Conservation (phyloP, 805 yeast genomes). For the Nakazawaea molendinolei region DNA sequence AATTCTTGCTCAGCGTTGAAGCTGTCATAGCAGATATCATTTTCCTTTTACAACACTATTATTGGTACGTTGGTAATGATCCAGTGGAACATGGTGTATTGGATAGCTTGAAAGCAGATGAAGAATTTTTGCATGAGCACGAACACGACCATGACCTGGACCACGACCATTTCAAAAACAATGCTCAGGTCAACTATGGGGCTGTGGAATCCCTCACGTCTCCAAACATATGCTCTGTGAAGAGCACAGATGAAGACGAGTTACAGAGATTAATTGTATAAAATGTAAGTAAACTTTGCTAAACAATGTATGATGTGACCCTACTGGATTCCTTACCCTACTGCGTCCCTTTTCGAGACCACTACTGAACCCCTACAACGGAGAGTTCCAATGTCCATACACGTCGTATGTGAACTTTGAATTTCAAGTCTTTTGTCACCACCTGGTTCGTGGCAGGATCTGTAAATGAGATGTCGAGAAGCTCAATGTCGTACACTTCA, state of each 20-base stretch:
- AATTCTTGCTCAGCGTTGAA: slow-evolving; percentile 23
- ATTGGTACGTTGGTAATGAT: slow-evolving; percentile 21
- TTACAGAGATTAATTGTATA: slow-evolving; percentile 9
- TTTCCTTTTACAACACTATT: slow-evolving; percentile 27
- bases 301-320: too few species aligned
- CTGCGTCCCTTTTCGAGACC: too few species aligned
- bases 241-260: slow-evolving; percentile 11
- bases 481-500: slow-evolving; percentile 40
- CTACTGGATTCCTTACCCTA: too few species aligned
- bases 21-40: slow-evolving; percentile 23
- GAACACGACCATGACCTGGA: slow-evolving; percentile 28
- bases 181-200: slow-evolving; percentile 6
- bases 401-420: slow-evolving; percentile 80
- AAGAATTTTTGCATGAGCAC: slow-evolving; percentile 24
- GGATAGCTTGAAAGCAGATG: slow-evolving; percentile 23
- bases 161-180: slow-evolving; percentile 20
- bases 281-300: too few species aligned
- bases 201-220: background rate
- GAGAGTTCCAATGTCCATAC: slow-evolving; percentile 96
- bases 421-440: slow-evolving; percentile 31
- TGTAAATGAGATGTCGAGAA: slow-evolving; percentile 20
- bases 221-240: slow-evolving; percentile 5
- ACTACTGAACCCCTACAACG: slow-evolving; percentile 72
- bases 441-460: slow-evolving; percentile 18
- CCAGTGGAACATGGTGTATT: slow-evolving; percentile 18